These are phyloP conservation scores for Talaromyces adpressus DNA, from an alignment of 495 filamentous ascomycete species.

Conservation along the genomic window DNA sequence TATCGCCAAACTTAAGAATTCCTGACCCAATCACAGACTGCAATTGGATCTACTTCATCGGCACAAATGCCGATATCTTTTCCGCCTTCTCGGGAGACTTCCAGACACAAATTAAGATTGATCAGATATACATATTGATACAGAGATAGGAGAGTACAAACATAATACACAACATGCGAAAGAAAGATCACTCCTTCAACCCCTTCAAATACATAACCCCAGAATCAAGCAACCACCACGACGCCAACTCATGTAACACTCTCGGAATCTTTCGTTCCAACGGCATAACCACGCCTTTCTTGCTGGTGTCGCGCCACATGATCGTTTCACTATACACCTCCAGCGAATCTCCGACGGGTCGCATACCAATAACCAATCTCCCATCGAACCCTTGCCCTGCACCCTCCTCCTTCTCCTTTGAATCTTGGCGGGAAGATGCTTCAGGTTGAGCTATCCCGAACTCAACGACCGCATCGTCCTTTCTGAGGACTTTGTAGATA, in stretches of 20 bases:
- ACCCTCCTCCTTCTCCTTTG: neutral
- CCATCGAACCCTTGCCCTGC: constrained; percentile 17
- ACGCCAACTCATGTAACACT: constrained; percentile 29
- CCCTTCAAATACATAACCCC: constrained; percentile 27
- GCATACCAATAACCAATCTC: constrained; percentile 21
- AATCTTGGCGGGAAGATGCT: neutral
- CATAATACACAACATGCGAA: neutral
- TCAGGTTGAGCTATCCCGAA: constrained; percentile 17
- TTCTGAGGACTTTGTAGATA: constrained; percentile 21
- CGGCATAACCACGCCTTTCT: constrained; percentile 17
- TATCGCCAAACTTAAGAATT: neutral
- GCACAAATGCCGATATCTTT: neutral
- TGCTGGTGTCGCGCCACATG: constrained; percentile 25
- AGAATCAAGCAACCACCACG: constrained; percentile 36
- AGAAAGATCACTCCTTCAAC: constrained; percentile 10
- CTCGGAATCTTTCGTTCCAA: constrained; percentile 20
- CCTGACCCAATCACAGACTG: neutral
- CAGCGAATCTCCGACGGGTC: constrained; percentile 9
- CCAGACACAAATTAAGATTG: neutral
- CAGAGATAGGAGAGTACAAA: neutral
- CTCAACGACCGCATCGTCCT: constrained; percentile 22
- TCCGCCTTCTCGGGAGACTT: neutral
- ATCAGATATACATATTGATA: neutral
- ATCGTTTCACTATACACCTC: constrained; percentile 26
- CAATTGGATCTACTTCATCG: neutral